These are phyloP conservation scores for Batrachochytrium dendrobatidis DNA, from an alignment of 371 early-diverging fungal genomes.

Conservation along the genomic window DNA sequence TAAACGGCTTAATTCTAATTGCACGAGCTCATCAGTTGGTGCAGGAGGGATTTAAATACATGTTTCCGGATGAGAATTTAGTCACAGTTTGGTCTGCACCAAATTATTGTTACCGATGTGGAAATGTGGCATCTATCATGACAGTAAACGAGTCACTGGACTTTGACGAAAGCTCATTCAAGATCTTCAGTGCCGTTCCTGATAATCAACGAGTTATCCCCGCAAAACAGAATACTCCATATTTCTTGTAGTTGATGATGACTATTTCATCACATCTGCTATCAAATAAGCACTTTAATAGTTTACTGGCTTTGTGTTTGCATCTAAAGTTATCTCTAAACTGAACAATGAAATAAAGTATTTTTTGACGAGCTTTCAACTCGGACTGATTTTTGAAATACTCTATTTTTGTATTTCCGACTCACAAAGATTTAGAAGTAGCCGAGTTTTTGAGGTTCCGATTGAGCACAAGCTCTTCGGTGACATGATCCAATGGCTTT, in stretches of 20 bases:
- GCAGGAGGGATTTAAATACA: slow-evolving; percentile 96
- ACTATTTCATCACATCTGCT: too few species aligned
- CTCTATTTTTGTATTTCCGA: too few species aligned
- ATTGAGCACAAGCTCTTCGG: too few species aligned
- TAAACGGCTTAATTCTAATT: slow-evolving; percentile 89
- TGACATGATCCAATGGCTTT: too few species aligned
- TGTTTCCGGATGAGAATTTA: slow-evolving; percentile 91
- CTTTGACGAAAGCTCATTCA: slow-evolving; percentile 78
- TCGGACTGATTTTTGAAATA: too few species aligned
- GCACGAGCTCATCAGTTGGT: slow-evolving; percentile 97
- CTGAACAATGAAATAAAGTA: too few species aligned
- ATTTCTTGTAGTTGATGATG: slow-evolving; percentile 45
- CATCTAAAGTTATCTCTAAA: too few species aligned
- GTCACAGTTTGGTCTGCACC: slow-evolving; percentile 99
- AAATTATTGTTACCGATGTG: slow-evolving; percentile 99
- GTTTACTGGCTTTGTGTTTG: too few species aligned
- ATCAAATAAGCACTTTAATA: too few species aligned
- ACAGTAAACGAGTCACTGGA: slow-evolving; percentile 80
- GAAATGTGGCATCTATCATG: slow-evolving; percentile 98
- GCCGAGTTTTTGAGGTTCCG: too few species aligned
- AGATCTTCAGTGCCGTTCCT: slow-evolving; percentile 92
- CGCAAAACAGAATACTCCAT: slow-evolving; percentile 30
- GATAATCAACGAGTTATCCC: slow-evolving; percentile 49
- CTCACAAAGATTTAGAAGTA: too few species aligned
- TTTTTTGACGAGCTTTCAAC: too few species aligned